Conservation (phyloP, 2,329 filamentous ascomycete species). For the Ascochyta rabiei region DNA sequence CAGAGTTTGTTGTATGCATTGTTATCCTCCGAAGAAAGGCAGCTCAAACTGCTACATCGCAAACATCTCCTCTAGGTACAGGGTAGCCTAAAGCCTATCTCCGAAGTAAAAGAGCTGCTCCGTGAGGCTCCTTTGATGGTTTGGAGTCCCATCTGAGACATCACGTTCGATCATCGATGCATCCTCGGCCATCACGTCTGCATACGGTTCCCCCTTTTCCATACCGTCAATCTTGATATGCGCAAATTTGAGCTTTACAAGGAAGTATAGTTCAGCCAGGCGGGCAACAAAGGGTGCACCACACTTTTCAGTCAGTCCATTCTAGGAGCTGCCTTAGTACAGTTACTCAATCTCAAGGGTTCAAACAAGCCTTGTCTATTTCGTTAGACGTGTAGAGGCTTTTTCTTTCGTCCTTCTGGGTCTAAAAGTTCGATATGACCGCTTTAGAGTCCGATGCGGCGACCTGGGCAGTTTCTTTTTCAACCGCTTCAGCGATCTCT, state of each 20-base stretch:
- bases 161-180: neutral
- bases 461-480: slow-evolving; percentile 16
- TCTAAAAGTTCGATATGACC: slow-evolving; percentile 11
- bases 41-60: too few relatives aligned
- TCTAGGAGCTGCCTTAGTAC: slow-evolving; percentile 15
- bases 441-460: slow-evolving; percentile 13
- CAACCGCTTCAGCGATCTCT: slow-evolving; percentile 13
- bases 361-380: slow-evolving; percentile 1
- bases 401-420: slow-evolving; percentile 20
- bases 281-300: slow-evolving; percentile 17
- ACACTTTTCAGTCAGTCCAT: slow-evolving; percentile 7
- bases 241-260: slow-evolving; percentile 23
- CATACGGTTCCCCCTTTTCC: neutral
- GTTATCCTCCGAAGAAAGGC: too few relatives aligned
- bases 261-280: slow-evolving; percentile 23
- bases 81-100: too few relatives aligned
- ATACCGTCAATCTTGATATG: slow-evolving; percentile 15
- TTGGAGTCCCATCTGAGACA: too few relatives aligned
- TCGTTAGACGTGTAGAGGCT: slow-evolving; percentile 8
- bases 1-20: too few relatives aligned
- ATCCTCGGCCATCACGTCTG: slow-evolving; percentile 3
- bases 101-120: too few relatives aligned
- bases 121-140: too few relatives aligned
- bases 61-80: too few relatives aligned
- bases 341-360: slow-evolving; percentile 18